These are phyloP conservation scores for Rhododendron mucronatum DNA, from an alignment of 148 eudicot genomes.

Conservation along the genomic window DNA sequence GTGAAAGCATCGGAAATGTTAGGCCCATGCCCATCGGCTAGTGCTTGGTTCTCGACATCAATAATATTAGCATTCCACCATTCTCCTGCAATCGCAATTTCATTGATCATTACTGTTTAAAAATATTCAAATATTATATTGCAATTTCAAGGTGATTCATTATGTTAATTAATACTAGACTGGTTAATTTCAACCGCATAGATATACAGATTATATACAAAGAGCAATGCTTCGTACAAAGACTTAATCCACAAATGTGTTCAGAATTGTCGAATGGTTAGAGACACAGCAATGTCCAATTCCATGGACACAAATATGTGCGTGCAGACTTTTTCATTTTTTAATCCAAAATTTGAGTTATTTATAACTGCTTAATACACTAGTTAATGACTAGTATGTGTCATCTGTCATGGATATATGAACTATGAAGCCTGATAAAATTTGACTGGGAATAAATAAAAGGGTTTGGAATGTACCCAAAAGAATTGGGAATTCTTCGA, in stretches of 20 bases:
- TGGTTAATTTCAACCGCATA: no score
- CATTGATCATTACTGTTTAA: not conserved
- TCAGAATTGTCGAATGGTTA: no score
- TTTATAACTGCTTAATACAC: no score
- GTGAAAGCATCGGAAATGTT: constrained; percentile 54
- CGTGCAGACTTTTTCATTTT: no score
- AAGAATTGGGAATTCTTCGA: constrained; percentile 49
- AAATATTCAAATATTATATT: not conserved
- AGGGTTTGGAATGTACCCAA: constrained; percentile 36
- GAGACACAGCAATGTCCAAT: no score
- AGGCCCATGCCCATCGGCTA: constrained; percentile 44
- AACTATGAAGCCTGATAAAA: not conserved
- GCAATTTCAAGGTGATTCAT: not conserved
- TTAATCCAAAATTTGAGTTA: no score
- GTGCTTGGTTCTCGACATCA: constrained; percentile 33
- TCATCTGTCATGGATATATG: no score
- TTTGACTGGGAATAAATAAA: not conserved
- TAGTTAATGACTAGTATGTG: no score
- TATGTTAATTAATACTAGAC: no score
- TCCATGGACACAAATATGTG: no score
- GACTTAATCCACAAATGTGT: not conserved
- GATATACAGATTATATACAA: not conserved
- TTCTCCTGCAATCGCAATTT: constrained; percentile 40
- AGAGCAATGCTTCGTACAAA: not conserved
- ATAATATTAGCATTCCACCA: constrained; percentile 71